These are phyloP conservation scores for Furcasterigmium sp. DNA, from an alignment of 2,329 filamentous ascomycete species.

Conservation along the genomic window DNA sequence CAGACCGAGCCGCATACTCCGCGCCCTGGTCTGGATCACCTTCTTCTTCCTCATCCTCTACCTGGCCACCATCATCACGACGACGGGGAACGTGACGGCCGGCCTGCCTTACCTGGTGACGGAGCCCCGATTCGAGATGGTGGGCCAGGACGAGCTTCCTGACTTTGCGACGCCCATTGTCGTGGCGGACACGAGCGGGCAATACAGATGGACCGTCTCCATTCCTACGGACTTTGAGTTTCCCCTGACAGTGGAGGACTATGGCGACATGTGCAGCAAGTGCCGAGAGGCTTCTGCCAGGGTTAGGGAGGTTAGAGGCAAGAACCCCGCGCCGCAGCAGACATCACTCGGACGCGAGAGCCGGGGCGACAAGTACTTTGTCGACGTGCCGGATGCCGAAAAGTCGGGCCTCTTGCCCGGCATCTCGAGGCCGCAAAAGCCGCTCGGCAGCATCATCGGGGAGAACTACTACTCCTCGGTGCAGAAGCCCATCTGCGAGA, in stretches of 20 bases:
- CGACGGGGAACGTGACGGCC: slow-evolving; percentile 23
- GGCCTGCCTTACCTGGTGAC: slow-evolving; percentile 30
- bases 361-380: slow-evolving; percentile 59
- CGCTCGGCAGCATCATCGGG: slow-evolving; percentile 26
- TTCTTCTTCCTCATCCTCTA: slow-evolving; percentile 48
- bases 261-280: slow-evolving; percentile 63
- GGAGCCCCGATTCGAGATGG: slow-evolving; percentile 58
- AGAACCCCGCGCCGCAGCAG: slow-evolving; percentile 32
- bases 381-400: slow-evolving; percentile 72
- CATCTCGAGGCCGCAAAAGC: slow-evolving; percentile 15
- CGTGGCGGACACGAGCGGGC: slow-evolving; percentile 59
- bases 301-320: slow-evolving; percentile 45
- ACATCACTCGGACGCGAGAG: slow-evolving; percentile 49
- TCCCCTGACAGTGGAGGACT: slow-evolving; percentile 61
- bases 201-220: slow-evolving; percentile 72
- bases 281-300: slow-evolving; percentile 60
- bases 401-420: slow-evolving; percentile 53
- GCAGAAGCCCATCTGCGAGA: slow-evolving; percentile 56
- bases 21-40: slow-evolving; percentile 48
- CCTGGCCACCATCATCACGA: slow-evolving; percentile 27
- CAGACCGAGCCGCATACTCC: slow-evolving; percentile 52
- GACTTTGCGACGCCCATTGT: slow-evolving; percentile 69
- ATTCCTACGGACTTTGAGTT: slow-evolving; percentile 65
- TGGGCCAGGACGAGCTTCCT: slow-evolving; percentile 60
- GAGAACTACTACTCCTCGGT: slow-evolving; percentile 35